Evolutionary conservation across 352 stramenopile genomes (phyloP), one percentile per base, ranked within the genome.

Genomic region (Globisporangium splendens): DNA sequence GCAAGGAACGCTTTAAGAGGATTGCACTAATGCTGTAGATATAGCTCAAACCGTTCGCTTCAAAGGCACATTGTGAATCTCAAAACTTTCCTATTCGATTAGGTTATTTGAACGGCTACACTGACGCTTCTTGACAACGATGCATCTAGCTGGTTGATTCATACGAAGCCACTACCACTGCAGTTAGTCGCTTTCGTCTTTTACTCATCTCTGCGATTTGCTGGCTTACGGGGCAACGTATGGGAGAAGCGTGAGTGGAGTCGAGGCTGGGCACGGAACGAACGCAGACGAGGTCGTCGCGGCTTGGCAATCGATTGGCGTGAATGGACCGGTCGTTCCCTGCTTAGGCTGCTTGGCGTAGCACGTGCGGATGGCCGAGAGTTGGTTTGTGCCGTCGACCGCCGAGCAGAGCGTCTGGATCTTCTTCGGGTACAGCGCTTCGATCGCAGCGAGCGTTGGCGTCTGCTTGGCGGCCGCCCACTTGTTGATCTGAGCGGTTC

Each of bases 271-370:
- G n/a, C 46, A 51, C 20, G 46, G 46, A 8, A 51, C 46, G 24
- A 51, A 51, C 46, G 46, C 20, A 33, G 20, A 15, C 46, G 46
- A 51, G 24, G 15, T 35, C 12, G 24, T 33, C 15, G 46, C 46
- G 13, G 46, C 46, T 35, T 28, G 20, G 46, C 46, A 51, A n/a
- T 51, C 46, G 5, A 31, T 31, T 8, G 46, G 46, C 46, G 46
- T 51, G 24, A 51, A 51, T 51, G 39, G 39, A 18, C 39, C 39
- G 46, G 18, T 22, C 46, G 46, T 51, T 31, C 20, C 46, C 48
- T 77, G 60, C 21, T 77, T 78, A 22, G 80, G 68, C 44, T 90
- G 69, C 65, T 76, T 76, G 33, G 67, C 41, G 43, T 53, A 76
- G 52, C 59, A 65, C 52, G 59, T 60, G 41, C 59, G 59, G 20